Conservation (phyloP, 163 green algal species). For the Botryococcus braunii region DNA sequence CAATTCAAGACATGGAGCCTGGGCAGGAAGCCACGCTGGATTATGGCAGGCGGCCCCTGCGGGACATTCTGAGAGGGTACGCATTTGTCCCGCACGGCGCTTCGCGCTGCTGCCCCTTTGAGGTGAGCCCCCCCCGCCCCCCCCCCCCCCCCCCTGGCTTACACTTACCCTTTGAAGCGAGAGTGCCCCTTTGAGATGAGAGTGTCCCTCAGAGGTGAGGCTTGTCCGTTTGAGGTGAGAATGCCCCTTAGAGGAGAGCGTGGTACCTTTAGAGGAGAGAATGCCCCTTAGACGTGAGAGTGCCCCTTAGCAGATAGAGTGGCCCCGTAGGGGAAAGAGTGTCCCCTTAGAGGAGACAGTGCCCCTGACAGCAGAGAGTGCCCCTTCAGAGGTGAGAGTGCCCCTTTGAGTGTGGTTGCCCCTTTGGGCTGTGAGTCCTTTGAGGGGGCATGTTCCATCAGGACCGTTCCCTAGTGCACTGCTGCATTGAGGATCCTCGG, state of each 20-base stretch:
- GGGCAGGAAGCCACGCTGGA: conserved; percentile 5
- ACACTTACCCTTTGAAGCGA: background rate
- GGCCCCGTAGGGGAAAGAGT: too few relatives aligned
- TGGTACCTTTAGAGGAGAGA: background rate
- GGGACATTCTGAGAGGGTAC: conserved; percentile 11
- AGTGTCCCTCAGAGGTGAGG: background rate
- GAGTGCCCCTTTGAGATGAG: background rate
- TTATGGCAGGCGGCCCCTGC: conserved; percentile 13
- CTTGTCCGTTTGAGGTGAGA: background rate
- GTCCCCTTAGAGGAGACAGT: too few relatives aligned
- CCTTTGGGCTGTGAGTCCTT: too few relatives aligned
- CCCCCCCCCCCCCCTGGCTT: background rate
- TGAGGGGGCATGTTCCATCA: too few relatives aligned
- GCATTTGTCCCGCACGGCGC: background rate
- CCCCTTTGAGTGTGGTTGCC: too few relatives aligned
- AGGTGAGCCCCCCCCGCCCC: background rate
- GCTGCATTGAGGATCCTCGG: too few relatives aligned
- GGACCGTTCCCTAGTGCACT: too few relatives aligned
- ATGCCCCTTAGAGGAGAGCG: background rate
- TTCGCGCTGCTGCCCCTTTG: background rate
- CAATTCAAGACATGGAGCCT: background rate
- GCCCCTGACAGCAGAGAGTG: too few relatives aligned
- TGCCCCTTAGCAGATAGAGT: too few relatives aligned
- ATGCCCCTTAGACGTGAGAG: too few relatives aligned
- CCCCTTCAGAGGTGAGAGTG: too few relatives aligned